A percentile compares a stretch with the other conserved stretches of the same genome.
phyloP scores from a whole-genome alignment of 2,329 filamentous ascomycete species.

The Thermothelomyces thermophilus region DNA sequence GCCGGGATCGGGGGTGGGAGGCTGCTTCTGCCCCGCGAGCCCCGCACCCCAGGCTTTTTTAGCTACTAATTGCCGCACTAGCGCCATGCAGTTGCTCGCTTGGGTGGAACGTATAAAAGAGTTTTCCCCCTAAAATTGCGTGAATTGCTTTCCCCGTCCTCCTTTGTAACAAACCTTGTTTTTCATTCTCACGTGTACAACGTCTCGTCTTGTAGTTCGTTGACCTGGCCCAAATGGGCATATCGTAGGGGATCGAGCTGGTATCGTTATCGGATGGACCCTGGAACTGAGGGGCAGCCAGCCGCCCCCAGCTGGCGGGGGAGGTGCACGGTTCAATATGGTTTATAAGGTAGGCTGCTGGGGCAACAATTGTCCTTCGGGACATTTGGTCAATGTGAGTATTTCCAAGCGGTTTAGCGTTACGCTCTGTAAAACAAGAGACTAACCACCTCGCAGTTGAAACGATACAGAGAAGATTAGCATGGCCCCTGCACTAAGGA shows the following conservation, averaged over 20 bases:
- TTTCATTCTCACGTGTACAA: neutral
- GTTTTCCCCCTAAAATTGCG: conserved; percentile 1
- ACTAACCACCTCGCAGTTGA: conserved; percentile 21
- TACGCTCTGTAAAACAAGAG: conserved; percentile 12
- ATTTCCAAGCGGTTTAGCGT: conserved; percentile 13
- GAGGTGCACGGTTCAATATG: neutral
- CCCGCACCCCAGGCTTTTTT: neutral
- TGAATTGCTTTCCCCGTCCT: neutral
- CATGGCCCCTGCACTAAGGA: conserved; percentile 87
- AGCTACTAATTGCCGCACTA: conserved; percentile 8
- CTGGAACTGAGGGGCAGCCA: neutral
- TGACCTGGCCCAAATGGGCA: neutral
- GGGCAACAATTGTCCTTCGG: conserved; percentile 17
- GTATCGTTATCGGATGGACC: neutral
- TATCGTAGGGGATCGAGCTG: neutral
- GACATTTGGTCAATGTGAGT: conserved; percentile 27
- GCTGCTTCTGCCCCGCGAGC: conserved; percentile 3
- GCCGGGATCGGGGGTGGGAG: conserved; percentile 17
- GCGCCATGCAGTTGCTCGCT: neutral
- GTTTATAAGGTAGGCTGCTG: conserved; percentile 3
- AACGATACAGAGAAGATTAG: conserved; percentile 65
- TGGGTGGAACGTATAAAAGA: neutral
- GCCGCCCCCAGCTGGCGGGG: neutral
- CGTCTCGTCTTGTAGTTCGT: neutral
- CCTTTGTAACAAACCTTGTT: neutral